These are phyloP conservation scores for Metschnikowia bowlesiae DNA, from an alignment of 805 yeast genomes.

Conservation along the genomic window DNA sequence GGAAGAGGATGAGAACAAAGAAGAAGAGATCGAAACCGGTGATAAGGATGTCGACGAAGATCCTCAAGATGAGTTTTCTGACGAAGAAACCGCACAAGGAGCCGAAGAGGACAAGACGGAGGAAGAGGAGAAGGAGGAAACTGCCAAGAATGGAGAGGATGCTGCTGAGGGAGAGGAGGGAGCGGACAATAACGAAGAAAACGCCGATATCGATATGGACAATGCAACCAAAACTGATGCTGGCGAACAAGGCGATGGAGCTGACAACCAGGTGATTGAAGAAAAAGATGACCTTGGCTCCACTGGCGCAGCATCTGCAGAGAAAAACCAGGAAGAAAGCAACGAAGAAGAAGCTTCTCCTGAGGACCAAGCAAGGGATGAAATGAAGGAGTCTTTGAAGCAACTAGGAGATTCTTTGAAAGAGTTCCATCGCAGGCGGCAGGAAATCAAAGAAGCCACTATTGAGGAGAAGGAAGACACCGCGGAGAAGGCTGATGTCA, in stretches of 20 bases:
- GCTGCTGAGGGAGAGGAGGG: conserved; percentile 54
- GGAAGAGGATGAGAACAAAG: conserved; percentile 22
- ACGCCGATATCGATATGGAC: conserved; percentile 49
- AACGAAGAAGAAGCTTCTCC: conserved; percentile 35
- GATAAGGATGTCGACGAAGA: conserved; percentile 20
- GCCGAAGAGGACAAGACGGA: conserved; percentile 35
- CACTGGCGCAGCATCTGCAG: conserved; percentile 47
- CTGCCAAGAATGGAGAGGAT: conserved; percentile 23
- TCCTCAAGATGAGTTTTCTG: conserved; percentile 25
- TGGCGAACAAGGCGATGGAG: conserved; percentile 60
- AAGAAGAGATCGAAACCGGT: conserved; percentile 21
- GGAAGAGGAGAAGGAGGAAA: conserved; percentile 33
- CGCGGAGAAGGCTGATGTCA: conserved; percentile 53
- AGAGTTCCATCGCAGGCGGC: conserved; percentile 85
- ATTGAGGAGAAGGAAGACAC: conserved; percentile 40
- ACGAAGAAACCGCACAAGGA: conserved; percentile 28
- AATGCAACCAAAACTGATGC: conserved; percentile 56
- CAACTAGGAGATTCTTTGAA: conserved; percentile 89
- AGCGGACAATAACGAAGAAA: conserved; percentile 37
- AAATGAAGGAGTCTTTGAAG: conserved; percentile 72
- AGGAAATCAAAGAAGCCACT: conserved; percentile 74
- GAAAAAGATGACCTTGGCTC: conserved; percentile 69
- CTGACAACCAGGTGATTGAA: conserved; percentile 50
- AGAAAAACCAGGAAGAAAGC: conserved; percentile 36
- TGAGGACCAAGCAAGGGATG: conserved; percentile 55